Base-by-base conservation (phyloP, 306 rosid species). In the Crotalaria pallida region DNA sequence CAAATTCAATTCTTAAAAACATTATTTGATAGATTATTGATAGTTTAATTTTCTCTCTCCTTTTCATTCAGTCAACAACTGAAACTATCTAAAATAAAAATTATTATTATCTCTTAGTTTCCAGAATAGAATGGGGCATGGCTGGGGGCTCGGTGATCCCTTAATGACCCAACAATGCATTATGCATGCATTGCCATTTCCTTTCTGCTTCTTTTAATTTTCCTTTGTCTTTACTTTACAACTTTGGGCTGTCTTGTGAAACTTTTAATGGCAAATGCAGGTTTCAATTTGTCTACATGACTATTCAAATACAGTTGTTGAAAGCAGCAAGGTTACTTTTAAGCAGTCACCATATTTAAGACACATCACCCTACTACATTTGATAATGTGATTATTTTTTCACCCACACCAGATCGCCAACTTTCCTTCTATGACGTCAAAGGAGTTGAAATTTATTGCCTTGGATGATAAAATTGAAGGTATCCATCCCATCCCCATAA, bases 371-470 rank as follows among this genome's bases (percentile, higher is more conserved):
- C 21, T 58, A 18, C 76, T 72, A 78, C 34, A 31, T 71, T 34
- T 77, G 71, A 60, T 17, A 23, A 43, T 68, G 3, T 49, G 40
- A 40, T 69, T 61, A 53, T 63, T 62, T 62, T 67, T 9, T 58
- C 17, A 77, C 17, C 41, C 24, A 18, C 19, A 21, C 71, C 24
- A 58, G 5, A 17, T 74, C 19, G 15, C 66, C 33, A 58, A 7
- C 22, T 74, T 68, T 72, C 77, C 53, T 67, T 52, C 47, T 60
- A 16, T 72, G 79, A 81, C 82, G 79, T 77, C 79, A 81, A 77
- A 33, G 52, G 67, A 12, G 72, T 72, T 77, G 67, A 77, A 81
- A 71, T 66, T 66, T 58, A 65, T 43, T 58, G 64, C 41, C 33
- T 11, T 21, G 5, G 45, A 72, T 27, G 74, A 72, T 58, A 50